Evolutionary conservation across 116 monocot genomes (phyloP).

Genomic region (Zostera marina): DNA sequence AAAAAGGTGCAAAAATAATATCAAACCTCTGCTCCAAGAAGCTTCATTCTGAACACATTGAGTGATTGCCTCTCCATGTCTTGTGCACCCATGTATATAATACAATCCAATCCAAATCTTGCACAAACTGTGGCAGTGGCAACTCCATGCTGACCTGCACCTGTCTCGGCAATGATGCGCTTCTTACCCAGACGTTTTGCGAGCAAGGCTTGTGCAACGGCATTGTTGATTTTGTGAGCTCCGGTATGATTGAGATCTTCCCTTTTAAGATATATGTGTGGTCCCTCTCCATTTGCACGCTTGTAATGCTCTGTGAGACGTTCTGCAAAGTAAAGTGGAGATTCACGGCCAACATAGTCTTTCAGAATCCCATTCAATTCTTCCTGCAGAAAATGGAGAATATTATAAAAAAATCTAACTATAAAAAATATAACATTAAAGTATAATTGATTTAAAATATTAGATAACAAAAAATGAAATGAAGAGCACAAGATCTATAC

Average conservation of each 20-base stretch:
- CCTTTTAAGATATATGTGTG: constrained; percentile 70
- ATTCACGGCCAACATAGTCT: constrained; percentile 86
- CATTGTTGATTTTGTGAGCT: constrained; percentile 96
- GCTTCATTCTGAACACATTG: constrained; percentile 85
- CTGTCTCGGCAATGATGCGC: constrained; percentile 95
- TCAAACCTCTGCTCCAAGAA: constrained; percentile 91
- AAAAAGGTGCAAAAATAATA: neutral
- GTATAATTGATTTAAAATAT: neutral
- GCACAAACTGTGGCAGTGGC: constrained; percentile 95
- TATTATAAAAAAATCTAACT: neutral
- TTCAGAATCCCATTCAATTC: constrained; percentile 66
- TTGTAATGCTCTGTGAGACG: constrained; percentile 65
- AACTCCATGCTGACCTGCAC: constrained; percentile 97
- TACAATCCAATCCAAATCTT: constrained; percentile 65
- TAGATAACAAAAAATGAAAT: too few relatives aligned
- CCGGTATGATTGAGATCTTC: constrained; percentile 97
- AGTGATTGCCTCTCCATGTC: constrained; percentile 94
- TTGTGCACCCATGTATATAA: constrained; percentile 92
- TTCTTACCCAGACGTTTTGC: constrained; percentile 84
- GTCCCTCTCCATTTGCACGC: constrained; percentile 58
- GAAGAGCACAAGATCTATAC: too few relatives aligned
- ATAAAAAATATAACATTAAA: neutral
- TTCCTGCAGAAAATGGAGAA: constrained; percentile 23
- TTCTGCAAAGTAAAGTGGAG: constrained; percentile 88
- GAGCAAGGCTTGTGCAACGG: constrained; percentile 79